Evolutionary conservation across 129 eudicot species (phyloP).

Genomic region (Chrysanthemum seticuspe): DNA sequence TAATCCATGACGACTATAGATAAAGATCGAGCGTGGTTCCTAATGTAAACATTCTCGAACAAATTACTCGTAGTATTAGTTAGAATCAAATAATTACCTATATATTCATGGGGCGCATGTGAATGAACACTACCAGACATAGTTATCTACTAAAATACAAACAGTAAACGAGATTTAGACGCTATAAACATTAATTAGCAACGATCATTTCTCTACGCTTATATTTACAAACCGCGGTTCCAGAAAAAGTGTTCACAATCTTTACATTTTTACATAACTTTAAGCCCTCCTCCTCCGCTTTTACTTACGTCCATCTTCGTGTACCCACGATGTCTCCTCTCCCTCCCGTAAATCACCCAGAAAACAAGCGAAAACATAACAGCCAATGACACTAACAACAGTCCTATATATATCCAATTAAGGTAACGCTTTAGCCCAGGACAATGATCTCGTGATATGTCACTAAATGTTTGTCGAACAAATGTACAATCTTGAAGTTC

Average conservation of each 20-base stretch:
- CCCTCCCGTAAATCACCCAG: slow-evolving; percentile 91
- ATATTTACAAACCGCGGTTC: slow-evolving; percentile 26
- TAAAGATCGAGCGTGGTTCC: too few species aligned
- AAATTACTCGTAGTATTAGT: too few species aligned
- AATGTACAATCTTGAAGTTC: slow-evolving; percentile 78
- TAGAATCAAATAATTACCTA: too few species aligned
- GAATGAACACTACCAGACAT: too few species aligned
- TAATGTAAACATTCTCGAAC: too few species aligned
- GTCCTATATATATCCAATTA: slow-evolving; percentile 70
- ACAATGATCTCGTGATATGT: slow-evolving; percentile 54
- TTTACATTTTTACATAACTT: slow-evolving; percentile 20
- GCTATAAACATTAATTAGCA: slow-evolving; percentile 3
- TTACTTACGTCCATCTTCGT: slow-evolving; percentile 35
- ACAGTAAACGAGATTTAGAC: background rate
- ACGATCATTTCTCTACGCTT: slow-evolving; percentile 18
- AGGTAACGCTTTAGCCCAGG: slow-evolving; percentile 68
- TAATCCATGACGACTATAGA: too few species aligned
- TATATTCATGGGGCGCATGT: too few species aligned
- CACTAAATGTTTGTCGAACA: slow-evolving; percentile 61
- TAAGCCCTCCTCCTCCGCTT: slow-evolving; percentile 30
- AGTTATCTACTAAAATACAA: background rate
- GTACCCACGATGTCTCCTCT: slow-evolving; percentile 77
- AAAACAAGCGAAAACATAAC: slow-evolving; percentile 76
- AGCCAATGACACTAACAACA: slow-evolving; percentile 71
- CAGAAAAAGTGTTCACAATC: slow-evolving; percentile 10